Conservation (phyloP, 75 land plant genomes). For the Pinus tabuliformis region DNA sequence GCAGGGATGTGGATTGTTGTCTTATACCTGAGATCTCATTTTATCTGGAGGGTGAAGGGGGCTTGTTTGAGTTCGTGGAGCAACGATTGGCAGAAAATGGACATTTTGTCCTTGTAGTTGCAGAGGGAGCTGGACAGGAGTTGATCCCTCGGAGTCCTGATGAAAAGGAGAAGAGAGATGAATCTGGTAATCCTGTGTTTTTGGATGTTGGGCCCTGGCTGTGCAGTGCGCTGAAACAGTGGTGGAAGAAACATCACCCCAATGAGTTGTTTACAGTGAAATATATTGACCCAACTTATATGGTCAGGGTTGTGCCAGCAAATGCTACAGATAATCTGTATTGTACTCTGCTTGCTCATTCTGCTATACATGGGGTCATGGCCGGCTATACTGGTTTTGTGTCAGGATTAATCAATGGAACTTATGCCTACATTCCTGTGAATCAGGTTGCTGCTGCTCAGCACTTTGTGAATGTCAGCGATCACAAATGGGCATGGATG, state of each 20-base stretch:
- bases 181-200: conserved; percentile 55
- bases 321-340: conserved; percentile 72
- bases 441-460: conserved; percentile 53
- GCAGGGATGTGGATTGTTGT: conserved; percentile 73
- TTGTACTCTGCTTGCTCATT: conserved; percentile 72
- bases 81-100: conserved; percentile 41
- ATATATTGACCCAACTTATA: conserved; percentile 91
- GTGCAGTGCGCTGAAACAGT: conserved; percentile 46
- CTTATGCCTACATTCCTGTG: conserved; percentile 64
- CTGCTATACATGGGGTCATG: conserved; percentile 80
- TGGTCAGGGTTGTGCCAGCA: conserved; percentile 79
- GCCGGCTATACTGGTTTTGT: conserved; percentile 81
- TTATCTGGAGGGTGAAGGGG: conserved; percentile 61
- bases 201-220: conserved; percentile 64
- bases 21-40: conserved; percentile 54
- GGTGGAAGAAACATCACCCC: conserved; percentile 20
- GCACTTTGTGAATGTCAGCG: conserved; percentile 44
- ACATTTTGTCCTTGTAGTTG: conserved; percentile 60
- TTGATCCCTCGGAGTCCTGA: conserved; percentile 35
- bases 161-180: conserved; percentile 28
- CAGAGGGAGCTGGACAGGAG: conserved; percentile 70
- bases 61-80: conserved; percentile 42
- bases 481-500: conserved; percentile 86
- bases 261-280: conserved; percentile 71
- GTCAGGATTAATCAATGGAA: conserved; percentile 62